Evolutionary conservation across 2,329 filamentous ascomycete species (phyloP), one percentile per base, ranked within the genome.

Genomic region (Diaporthe helianthi): DNA sequence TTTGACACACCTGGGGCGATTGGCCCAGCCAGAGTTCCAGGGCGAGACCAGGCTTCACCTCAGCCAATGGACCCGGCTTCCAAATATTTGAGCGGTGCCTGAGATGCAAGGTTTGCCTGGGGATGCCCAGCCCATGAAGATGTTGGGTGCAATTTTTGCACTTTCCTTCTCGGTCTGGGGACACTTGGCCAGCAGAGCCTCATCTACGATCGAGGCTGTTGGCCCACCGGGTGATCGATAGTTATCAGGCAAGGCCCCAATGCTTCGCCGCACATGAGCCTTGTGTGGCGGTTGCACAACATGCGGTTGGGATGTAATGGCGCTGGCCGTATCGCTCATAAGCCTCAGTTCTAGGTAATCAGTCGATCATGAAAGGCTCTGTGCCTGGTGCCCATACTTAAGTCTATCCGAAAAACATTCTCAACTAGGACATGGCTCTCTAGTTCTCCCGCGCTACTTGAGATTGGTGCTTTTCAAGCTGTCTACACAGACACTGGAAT

Each of bases 1-100:
- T n/a, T 12, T 6, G 22, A 8, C 24, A 29, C 26, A 10, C n/a
- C 41, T 47, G 26, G 13, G 47, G 58, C 58, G 58, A 61, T 61
- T 61, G 41, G 58, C 58, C 26, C 41, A 24, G 26, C 58, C 22
- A 61, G 58, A 24, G 26, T 47, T 47, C 24, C 19, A 61, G 58
- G 58, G 58, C 19, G 41, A 61, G 15, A 24, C 41, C 26, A 47
- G 58, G 58, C 41, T 47, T 46, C 38, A 22, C 38, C n/a, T 7
- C 55, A 61, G 19, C 58, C 41, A 47, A 44, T 60, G 24, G 54
- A 15, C 36, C 51, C 54, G 29, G 26, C 4, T 33, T 2, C 47
- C n/a, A 8, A n/a, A 1, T 33, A 26, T 26, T 8, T 33, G 58
- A 24, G 8, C 29, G 58, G 4, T 26, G 41, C 31, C 41, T 33